These are phyloP conservation scores for Capniomyces stellatus DNA, from an alignment of 371 early-diverging fungal genomes.

Conservation along the genomic window DNA sequence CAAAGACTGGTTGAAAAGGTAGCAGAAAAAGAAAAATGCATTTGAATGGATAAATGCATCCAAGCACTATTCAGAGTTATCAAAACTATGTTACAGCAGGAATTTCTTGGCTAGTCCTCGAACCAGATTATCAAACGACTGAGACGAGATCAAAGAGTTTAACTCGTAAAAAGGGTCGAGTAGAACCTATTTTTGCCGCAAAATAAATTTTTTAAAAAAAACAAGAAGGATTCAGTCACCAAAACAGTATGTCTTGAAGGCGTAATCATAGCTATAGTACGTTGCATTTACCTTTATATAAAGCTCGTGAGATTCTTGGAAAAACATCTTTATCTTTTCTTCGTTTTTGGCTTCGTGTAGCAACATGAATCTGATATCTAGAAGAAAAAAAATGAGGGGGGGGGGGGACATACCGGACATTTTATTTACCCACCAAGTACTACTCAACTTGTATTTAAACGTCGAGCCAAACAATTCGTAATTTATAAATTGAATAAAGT, in stretches of 20 bases:
- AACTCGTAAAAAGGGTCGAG: constrained; percentile 83
- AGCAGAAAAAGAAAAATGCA: no score
- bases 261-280: not conserved
- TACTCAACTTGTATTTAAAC: no score
- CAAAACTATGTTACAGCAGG: constrained; percentile 42
- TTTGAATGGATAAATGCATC: no score
- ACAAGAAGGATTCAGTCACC: not conserved
- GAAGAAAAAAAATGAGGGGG: no score
- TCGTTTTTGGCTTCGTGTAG: constrained; percentile 73
- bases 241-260: not conserved
- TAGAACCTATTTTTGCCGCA: constrained; percentile 25
- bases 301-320: constrained; percentile 75
- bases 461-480: no score
- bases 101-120: constrained; percentile 54
- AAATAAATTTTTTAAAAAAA: constrained; percentile 21
- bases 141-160: constrained; percentile 57
- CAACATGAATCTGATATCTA: constrained; percentile 64
- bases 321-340: constrained; percentile 78
- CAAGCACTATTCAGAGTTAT: no score
- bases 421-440: no score
- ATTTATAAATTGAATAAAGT: no score
- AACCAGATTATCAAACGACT: constrained; percentile 65
- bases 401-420: no score
- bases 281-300: constrained; percentile 63
- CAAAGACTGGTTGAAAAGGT: no score